Percentiles rank a stretch among this genome's conserved stretches.
Conservation (phyloP, 2,329 filamentous ascomycete species). For the Sarocladium kiliense region DNA sequence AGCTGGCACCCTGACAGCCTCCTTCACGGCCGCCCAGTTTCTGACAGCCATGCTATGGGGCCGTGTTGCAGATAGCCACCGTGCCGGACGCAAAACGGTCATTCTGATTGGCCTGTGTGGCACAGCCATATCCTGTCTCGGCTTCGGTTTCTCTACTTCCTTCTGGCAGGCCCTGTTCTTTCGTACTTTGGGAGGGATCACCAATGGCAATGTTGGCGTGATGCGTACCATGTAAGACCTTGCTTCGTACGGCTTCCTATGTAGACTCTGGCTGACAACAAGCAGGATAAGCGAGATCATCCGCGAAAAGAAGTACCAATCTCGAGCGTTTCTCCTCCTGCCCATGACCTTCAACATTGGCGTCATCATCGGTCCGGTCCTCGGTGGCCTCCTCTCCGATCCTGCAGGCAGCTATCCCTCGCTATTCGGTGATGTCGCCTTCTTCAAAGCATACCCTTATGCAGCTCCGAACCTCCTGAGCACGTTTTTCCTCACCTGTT, state of each 20-base stretch:
- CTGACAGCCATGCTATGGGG: constrained; percentile 81
- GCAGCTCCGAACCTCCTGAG: constrained; percentile 50
- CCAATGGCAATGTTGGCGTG: constrained; percentile 69
- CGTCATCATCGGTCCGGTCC: constrained; percentile 63
- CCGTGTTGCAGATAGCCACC: constrained; percentile 57
- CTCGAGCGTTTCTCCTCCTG: constrained; percentile 67
- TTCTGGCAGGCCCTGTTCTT: constrained; percentile 69
- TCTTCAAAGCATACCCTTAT: constrained; percentile 47
- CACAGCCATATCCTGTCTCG: constrained; percentile 36
- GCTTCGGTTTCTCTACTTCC: constrained; percentile 61
- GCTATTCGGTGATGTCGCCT: constrained; percentile 41
- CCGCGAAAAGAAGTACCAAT: constrained; percentile 60
- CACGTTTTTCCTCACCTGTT: constrained; percentile 38
- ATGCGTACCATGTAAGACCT: constrained; percentile 66
- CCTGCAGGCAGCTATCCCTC: constrained; percentile 54
- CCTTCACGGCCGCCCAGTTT: constrained; percentile 79
- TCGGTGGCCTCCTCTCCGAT: constrained; percentile 65
- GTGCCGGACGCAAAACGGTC: constrained; percentile 69
- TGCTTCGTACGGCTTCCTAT: no score
- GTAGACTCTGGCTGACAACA: not conserved
- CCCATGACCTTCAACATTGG: constrained; percentile 71
- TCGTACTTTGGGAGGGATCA: constrained; percentile 64
- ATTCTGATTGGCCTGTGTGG: constrained; percentile 72
- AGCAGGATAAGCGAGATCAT: constrained; percentile 60
- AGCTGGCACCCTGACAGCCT: constrained; percentile 64